phyloP scores from a whole-genome alignment of 2,329 filamentous ascomycete genomes.

The Colletotrichum karsti region DNA sequence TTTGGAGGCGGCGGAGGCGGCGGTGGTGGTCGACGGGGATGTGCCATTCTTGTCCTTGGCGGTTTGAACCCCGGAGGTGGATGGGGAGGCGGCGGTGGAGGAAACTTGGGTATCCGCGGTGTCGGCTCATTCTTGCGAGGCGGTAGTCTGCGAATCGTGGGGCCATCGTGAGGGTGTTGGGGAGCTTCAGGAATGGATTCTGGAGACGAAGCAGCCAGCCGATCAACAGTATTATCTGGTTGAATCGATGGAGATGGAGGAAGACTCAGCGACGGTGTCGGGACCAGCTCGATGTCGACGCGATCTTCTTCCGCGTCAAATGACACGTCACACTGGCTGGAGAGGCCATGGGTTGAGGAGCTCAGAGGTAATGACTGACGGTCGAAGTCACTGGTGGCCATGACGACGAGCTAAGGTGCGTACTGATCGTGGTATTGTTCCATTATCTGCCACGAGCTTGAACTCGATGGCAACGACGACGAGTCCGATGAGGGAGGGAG shows the following conservation, averaged over 20 bases:
- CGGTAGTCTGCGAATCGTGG: neutral
- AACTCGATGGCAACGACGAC: neutral
- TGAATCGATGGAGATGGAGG: neutral
- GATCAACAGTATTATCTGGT: neutral
- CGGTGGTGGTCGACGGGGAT: conserved; percentile 4
- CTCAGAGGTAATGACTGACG: neutral
- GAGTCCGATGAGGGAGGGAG: neutral
- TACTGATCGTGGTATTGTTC: conserved; percentile 18
- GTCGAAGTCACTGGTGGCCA: conserved; percentile 7
- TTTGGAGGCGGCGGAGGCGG: neutral
- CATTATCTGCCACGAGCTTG: conserved; percentile 7
- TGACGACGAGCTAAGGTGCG: conserved; percentile 17
- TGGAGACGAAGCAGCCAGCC: neutral
- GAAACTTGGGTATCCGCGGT: neutral
- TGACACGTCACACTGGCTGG: neutral
- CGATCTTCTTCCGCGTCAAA: neutral
- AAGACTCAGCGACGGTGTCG: neutral
- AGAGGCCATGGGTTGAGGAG: neutral
- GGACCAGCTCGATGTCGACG: neutral
- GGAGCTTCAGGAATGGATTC: neutral
- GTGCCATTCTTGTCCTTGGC: neutral
- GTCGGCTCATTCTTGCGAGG: neutral
- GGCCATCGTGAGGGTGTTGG: neutral
- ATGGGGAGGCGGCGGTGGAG: conserved; percentile 3
- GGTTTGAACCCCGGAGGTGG: neutral